These are phyloP conservation scores for Dalbergia oliveri DNA, from an alignment of 306 rosid species.

Conservation along the genomic window DNA sequence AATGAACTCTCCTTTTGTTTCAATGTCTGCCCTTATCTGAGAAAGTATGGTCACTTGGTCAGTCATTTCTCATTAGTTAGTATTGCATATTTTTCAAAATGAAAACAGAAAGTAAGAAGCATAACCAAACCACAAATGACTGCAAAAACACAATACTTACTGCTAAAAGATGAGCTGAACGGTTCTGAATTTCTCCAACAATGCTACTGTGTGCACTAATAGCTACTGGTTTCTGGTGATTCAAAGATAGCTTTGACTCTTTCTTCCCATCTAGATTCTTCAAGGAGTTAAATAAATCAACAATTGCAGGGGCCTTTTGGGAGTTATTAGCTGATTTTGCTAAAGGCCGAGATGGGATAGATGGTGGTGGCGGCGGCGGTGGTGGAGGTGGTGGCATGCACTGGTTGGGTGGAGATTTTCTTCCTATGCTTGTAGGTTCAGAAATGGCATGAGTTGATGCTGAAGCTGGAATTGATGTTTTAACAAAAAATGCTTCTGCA, in stretches of 20 bases:
- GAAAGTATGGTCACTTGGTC: conserved; percentile 44
- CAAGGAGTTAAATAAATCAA: conserved; percentile 63
- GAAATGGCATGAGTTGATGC: conserved; percentile 42
- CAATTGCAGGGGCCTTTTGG: conserved; percentile 64
- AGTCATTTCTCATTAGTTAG: conserved; percentile 34
- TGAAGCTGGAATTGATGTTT: conserved; percentile 48
- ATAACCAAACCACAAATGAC: conserved; percentile 27
- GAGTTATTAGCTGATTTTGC: conserved; percentile 51
- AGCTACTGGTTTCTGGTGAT: conserved; percentile 57
- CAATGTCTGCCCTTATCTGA: conserved; percentile 86
- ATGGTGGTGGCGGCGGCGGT: conserved; percentile 65
- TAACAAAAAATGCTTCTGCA: conserved; percentile 47
- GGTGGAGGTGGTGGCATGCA: conserved; percentile 60
- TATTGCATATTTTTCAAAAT: conserved; percentile 21
- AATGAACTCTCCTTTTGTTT: conserved; percentile 90
- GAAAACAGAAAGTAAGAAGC: conserved; percentile 19
- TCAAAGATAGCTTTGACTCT: conserved; percentile 52
- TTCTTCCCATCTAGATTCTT: conserved; percentile 68
- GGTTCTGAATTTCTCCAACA: conserved; percentile 95
- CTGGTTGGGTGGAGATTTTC: conserved; percentile 55
- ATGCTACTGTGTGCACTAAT: conserved; percentile 82
- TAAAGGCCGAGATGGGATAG: conserved; percentile 58
- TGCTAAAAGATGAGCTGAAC: conserved; percentile 91
- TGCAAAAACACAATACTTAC: conserved; percentile 58
- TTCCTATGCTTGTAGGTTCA: conserved; percentile 45